Evolutionary conservation across 1,139 yeast species (phyloP), one percentile per base, ranked within the genome.

Genomic region (Pichia sp.): DNA sequence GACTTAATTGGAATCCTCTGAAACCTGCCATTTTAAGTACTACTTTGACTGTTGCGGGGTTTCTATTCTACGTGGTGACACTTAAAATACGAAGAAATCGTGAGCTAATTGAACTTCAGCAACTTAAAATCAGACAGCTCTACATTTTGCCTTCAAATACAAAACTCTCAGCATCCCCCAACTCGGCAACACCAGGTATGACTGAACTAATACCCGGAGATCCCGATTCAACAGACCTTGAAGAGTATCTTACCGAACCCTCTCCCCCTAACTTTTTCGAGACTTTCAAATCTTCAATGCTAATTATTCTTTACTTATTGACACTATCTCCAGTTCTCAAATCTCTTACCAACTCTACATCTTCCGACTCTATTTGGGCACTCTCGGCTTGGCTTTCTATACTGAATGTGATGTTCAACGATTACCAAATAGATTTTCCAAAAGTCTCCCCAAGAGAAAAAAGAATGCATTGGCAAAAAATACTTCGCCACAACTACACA

Each of bases 321-420:
- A 84, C 95, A 0, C 73, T 92, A 47, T 88, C 97, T 0, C 99
- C 99, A 0, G 93, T 93, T 3, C 76, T 93, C 54, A 87, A 89
- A 63, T 91, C 97, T 0, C 76, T 95, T 51, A 91, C 97, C 0
- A 81, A 83, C 62, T 87, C 97, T 0, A 90, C 97, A 0, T 82
- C 97, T 0, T 87, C 95, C 0, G 98, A 93, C 70, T 90, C 97
- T 17, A 90, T 95, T 59, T 93, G 99, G 98, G 91, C 96, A 0
- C 71, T 93, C 7, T 83, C 96, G 4, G 82, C 87, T 52, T 84
- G 96, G 81, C 74, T 93, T 30, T 84, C 88, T 43, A 61, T 89
- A 8, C 75, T 83, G 46, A 88, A 88, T 63, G 73, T 89, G 4
- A 68, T 84, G 16, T 81, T 84, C 62, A 87, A 86, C 64, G 91